Percentiles rank a stretch among this genome's conserved stretches.
Evolutionary conservation across 441 rosid genomes (phyloP).

Genomic region (Aquilaria agallochum): DNA sequence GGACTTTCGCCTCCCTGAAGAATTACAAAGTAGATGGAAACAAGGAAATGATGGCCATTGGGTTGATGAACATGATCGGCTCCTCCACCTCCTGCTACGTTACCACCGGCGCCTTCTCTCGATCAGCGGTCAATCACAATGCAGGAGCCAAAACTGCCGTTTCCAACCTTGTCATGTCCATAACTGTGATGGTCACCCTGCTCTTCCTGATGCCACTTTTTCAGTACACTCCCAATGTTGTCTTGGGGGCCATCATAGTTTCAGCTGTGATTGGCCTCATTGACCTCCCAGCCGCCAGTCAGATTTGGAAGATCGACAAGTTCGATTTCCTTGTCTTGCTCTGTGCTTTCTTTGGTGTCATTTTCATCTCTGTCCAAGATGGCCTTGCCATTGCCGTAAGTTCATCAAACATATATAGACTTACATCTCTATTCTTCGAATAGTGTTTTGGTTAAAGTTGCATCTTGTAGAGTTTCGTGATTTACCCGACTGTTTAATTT

Average conservation of each 20-base stretch:
- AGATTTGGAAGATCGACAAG: constrained; percentile 80
- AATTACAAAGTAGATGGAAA: constrained; percentile 94
- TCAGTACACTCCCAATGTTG: constrained; percentile 86
- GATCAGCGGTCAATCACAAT: constrained; percentile 89
- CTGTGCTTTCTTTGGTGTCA: constrained; percentile 78
- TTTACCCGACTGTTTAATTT: too few species aligned
- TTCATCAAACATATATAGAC: not conserved
- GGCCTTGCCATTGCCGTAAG: constrained; percentile 91
- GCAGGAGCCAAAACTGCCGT: constrained; percentile 94
- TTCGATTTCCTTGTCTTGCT: constrained; percentile 75
- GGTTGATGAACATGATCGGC: constrained; percentile 90
- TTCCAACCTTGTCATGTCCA: constrained; percentile 83
- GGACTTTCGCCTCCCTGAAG: constrained; percentile 87
- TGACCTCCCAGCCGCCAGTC: constrained; percentile 69
- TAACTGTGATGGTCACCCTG: constrained; percentile 86
- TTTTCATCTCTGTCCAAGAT: constrained; percentile 71
- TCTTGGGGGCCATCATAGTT: constrained; percentile 82
- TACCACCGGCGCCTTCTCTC: constrained; percentile 87
- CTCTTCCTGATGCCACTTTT: constrained; percentile 91
- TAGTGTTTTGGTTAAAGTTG: not conserved
- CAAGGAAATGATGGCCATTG: constrained; percentile 98
- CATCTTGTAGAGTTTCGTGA: not conserved
- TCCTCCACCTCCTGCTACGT: constrained; percentile 92
- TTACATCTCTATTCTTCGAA: not conserved
- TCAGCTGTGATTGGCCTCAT: constrained; percentile 94